Conservation (phyloP, 768 basidiomycete genomes). For the Suillus paluster region DNA sequence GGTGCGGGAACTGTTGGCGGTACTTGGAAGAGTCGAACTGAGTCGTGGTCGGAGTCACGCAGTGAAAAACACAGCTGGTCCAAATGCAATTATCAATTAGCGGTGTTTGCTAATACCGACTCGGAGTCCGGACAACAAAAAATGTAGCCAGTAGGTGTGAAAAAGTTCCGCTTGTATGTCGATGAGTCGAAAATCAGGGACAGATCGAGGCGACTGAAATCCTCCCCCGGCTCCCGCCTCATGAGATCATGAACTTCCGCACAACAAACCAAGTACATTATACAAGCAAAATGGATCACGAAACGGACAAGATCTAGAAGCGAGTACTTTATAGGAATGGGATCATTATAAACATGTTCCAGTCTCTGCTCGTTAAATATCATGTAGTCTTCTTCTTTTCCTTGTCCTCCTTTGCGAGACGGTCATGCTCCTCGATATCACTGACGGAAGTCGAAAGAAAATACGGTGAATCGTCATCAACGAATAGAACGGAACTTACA, state of each 20-base stretch:
- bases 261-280: not conserved
- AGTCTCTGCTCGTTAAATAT: not conserved
- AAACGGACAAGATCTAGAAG: not conserved
- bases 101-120: not conserved
- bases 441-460: conserved; percentile 37
- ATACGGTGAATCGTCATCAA: conserved; percentile 4
- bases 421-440: conserved; percentile 79
- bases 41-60: not conserved
- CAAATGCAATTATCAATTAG: not conserved
- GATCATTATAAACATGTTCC: not conserved
- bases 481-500: conserved; percentile 46
- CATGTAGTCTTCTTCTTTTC: conserved; percentile 2
- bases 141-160: no score
- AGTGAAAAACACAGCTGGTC: not conserved
- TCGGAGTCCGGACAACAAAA: not conserved
- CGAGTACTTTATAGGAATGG: not conserved
- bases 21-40: conserved; percentile 2
- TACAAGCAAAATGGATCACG: not conserved
- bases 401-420: conserved; percentile 54
- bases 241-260: no score
- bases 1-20: not conserved
- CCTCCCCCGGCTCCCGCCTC: no score
- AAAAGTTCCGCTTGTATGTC: not conserved
- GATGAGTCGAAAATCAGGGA: not conserved
- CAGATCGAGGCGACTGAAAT: not conserved